Conservation (phyloP, 2,329 filamentous ascomycete species). For the Verticillium dahliae region DNA sequence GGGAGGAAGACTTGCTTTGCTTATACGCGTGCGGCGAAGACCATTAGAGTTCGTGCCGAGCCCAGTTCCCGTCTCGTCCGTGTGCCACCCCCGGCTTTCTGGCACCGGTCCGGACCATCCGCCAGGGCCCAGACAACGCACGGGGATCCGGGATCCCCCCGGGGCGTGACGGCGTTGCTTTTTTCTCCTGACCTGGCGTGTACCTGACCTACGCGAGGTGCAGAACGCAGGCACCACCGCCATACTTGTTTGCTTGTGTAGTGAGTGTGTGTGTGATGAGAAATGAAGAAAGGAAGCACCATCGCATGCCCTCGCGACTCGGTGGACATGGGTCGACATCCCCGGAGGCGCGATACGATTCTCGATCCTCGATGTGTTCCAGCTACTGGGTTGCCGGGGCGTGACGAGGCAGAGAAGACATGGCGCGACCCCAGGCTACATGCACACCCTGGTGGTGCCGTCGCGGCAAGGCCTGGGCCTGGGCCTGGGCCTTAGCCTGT, state of each 20-base stretch:
- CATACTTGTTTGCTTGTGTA: too few relatives aligned
- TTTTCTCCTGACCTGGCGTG: neutral
- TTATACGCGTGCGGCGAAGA: neutral
- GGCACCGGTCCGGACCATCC: neutral
- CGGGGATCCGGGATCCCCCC: neutral
- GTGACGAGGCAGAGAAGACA: neutral
- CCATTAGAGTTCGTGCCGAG: neutral
- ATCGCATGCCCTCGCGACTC: neutral
- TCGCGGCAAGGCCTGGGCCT: too few relatives aligned
- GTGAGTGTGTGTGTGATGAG: neutral
- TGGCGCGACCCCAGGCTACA: neutral
- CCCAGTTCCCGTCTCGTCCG: neutral
- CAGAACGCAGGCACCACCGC: neutral
- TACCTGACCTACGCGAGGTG: neutral
- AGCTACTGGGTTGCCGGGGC: neutral
- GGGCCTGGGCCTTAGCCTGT: too few relatives aligned
- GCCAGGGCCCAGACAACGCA: neutral
- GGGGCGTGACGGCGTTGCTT: neutral
- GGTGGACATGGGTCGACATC: neutral
- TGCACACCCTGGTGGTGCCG: too few relatives aligned
- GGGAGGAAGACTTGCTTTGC: too few relatives aligned
- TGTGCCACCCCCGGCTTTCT: neutral
- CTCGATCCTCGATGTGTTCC: neutral
- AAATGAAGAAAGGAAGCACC: neutral
- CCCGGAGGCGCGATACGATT: neutral